Percentiles rank a stretch among this genome's conserved stretches.
Evolutionary conservation across 2,329 filamentous ascomycete species (phyloP).

Genomic region (Fusarium nelsonii): DNA sequence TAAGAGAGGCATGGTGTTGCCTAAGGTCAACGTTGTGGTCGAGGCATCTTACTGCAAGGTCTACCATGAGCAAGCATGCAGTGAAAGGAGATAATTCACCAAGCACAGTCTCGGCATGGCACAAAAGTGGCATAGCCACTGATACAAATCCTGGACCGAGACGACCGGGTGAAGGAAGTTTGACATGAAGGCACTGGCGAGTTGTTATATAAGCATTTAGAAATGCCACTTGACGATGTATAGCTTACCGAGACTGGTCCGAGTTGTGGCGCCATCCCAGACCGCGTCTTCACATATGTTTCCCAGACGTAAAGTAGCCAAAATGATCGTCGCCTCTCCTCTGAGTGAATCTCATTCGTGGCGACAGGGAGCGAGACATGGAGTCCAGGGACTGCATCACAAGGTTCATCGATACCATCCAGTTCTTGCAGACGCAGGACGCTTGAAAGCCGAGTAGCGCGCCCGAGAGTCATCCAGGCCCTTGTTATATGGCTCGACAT

Average conservation of each 20-base stretch:
- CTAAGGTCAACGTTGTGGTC: neutral
- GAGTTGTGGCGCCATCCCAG: neutral
- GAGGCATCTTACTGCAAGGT: neutral
- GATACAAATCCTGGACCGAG: neutral
- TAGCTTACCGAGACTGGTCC: neutral
- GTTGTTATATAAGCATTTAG: neutral
- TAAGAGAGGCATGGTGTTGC: no score
- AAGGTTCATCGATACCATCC: fast-evolving
- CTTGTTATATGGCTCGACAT: neutral
- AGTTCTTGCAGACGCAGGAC: neutral
- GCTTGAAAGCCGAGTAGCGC: neutral
- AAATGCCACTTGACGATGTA: neutral
- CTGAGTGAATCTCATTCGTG: fast-evolving
- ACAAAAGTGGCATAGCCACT: fast-evolving
- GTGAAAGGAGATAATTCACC: fast-evolving
- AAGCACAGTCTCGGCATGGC: fast-evolving
- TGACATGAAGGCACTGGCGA: neutral
- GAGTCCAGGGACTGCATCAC: neutral
- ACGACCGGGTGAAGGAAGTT: neutral
- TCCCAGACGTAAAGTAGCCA: neutral
- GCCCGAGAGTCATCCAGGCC: neutral
- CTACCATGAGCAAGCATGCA: neutral
- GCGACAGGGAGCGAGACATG: fast-evolving
- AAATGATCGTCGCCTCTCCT: neutral
- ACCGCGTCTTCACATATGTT: neutral